These are phyloP conservation scores for Jaltomata sinuosa DNA, from an alignment of 257 asterid genomes.

Conservation along the genomic window DNA sequence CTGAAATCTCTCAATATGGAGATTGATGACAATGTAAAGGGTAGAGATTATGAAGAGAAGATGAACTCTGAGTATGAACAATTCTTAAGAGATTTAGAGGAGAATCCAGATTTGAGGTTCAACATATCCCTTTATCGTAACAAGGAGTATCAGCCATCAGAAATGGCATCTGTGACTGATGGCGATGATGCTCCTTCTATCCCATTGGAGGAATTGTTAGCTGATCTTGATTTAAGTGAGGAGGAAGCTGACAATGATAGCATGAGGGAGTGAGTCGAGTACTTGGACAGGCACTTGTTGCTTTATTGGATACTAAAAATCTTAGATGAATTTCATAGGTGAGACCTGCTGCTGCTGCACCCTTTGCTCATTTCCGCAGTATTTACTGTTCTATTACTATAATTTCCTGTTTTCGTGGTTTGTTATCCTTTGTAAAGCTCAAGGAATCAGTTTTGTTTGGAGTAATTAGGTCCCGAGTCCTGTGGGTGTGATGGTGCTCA, in stretches of 20 bases:
- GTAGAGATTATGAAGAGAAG: slow-evolving; percentile 36
- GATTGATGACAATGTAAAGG: slow-evolving; percentile 18
- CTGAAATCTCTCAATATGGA: slow-evolving; percentile 43
- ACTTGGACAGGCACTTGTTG: not conserved
- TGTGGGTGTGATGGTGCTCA: not conserved
- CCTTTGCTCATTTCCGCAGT: not conserved
- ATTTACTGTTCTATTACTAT: not conserved
- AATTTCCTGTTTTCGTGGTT: not conserved
- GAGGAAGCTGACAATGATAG: not conserved
- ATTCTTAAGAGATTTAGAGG: slow-evolving; percentile 45
- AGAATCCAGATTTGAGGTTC: slow-evolving; percentile 18
- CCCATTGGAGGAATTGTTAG: not conserved
- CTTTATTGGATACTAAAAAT: not conserved
- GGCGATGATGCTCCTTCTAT: not conserved
- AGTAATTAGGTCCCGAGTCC: not conserved
- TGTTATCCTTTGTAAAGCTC: not conserved
- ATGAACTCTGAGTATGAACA: slow-evolving; percentile 33
- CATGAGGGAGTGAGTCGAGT: not conserved
- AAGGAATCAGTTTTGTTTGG: not conserved
- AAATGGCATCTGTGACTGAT: slow-evolving; percentile 30
- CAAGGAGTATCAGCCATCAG: slow-evolving; percentile 43
- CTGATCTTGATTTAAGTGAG: slow-evolving; percentile 4
- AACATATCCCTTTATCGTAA: slow-evolving; percentile 32
- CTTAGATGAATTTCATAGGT: not conserved
- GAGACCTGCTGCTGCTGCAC: not conserved